Base-by-base conservation (phyloP, 75 land plant species). In the Pinus albicaulis region DNA sequence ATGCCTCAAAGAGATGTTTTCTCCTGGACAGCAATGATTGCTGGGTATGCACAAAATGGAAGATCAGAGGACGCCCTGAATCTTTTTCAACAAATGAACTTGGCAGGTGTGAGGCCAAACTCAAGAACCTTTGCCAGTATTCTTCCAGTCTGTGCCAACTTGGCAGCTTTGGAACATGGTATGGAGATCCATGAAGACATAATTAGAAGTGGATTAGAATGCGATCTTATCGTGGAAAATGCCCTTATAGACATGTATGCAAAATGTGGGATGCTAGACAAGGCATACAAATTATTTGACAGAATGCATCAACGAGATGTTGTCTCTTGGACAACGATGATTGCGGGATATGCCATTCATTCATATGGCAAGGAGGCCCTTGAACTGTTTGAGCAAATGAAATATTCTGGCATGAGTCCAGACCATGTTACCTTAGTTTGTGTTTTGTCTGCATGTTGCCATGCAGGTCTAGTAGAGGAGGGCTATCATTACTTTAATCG, bases 401-500 rank as follows among this genome's bases (percentile, higher is more conserved):
- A 38, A 38, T 38, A 38, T 38, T 38, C 41, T 38, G 41, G 41
- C 41, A 38, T 38, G 5, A 38, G 41, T 6, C 41, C 41, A 38
- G 41, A 38, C 41, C 41, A 38, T 38, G 41, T 38, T 5, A 38
- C 41, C 41, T 38, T 38, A 38, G 41, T 38, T 38, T 38, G 41
- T 38, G 41, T 80, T 17, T 44, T 84, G 73, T 75, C 4, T 68
- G 86, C 82, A 66, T 84, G 86, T 53, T 80, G 80, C 62, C 82
- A 84, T 58, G 56, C 86, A n/a, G 82, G 82, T 10, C 13, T 80
- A 44, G 57, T 80, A 8, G 64, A 77, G 48, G 79, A 84, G 13
- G 86, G 79, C 6, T 60, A 76, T 61, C 15, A 34, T 14, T 72
- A 79, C 60, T 84, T 84, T 65, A 31, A 34, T 34, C 19, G 63